Base-by-base conservation (phyloP, 2,329 filamentous ascomycete genomes). In the Neopestalotiopsis clavispora region DNA sequence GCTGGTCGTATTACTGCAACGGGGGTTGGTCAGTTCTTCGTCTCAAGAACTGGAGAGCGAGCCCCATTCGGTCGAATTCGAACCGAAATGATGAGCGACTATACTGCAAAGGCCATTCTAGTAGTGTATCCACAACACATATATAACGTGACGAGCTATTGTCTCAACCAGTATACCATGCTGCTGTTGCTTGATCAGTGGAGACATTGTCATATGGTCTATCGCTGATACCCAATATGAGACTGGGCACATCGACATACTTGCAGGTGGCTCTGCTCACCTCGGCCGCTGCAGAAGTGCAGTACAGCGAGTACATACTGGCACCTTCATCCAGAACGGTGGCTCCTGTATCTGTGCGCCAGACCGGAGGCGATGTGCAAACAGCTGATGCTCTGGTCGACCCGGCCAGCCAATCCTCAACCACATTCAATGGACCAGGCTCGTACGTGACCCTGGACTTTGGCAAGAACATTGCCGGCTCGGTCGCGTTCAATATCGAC, bases 371-470 rank as follows among this genome's bases (percentile, higher is more conserved):
- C 7, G 17, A 65, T 38, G 45, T 65, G 4, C 20, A 65, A 57
- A 14, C 28, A 10, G 42, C 45, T n/a, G 42, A 34, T 6, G 30
- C 49, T 30, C 63, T 65, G 10, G 28, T 56, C 28, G 42, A 49
- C 42, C 17, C 14, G 20, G 2, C 28, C 4, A 23, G 28, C 20
- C 38, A 56, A 13, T 56, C 63, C 34, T 65, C 63, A 2, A 14
- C 49, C 14, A 57, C 42, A 12, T 38, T 65, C 28, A 40, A 65
- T 23, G 63, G 49, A 20, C 23, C 52, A 13, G 40, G 28, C 32
- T 23, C 62, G 52, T 65, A 65, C n/a, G 28, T 65, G 14, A 65
- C 63, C 3, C 45, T 65, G n/a, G 63, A 65, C 32, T 65, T 65
- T 23, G 63, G 63, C 45, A 57, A 65, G 49, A 65, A 65, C 40